Conservation (phyloP, 768 basidiomycete species). For the Floccularia luteovirens region DNA sequence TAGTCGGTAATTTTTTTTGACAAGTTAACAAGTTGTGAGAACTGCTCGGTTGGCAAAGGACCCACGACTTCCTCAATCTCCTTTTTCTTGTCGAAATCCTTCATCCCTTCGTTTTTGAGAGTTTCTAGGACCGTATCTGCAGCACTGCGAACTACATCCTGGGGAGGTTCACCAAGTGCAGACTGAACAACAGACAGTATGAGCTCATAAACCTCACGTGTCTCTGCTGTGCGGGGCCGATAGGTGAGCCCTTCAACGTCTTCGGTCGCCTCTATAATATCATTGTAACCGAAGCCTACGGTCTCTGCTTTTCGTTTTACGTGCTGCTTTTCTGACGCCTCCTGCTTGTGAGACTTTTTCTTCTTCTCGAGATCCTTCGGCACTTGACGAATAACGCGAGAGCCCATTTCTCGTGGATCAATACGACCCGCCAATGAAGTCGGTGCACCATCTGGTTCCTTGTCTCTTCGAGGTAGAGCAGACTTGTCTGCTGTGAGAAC, state of each 20-base stretch:
- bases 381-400: slow-evolving; percentile 72
- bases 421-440: slow-evolving; percentile 90
- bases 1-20: slow-evolving; percentile 97
- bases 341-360: slow-evolving; percentile 66
- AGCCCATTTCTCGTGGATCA: slow-evolving; percentile 88
- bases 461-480: slow-evolving; percentile 76
- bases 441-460: slow-evolving; percentile 95
- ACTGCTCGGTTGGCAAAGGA: slow-evolving; percentile 58
- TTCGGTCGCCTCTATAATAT: slow-evolving; percentile 92
- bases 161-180: slow-evolving; percentile 87
- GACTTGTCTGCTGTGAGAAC: slow-evolving; percentile 90
- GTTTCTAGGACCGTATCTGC: slow-evolving; percentile 88
- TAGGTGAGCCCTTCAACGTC: slow-evolving; percentile 91
- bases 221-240: slow-evolving; percentile 90
- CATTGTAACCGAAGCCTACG: slow-evolving; percentile 69
- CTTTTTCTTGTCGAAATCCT: slow-evolving; percentile 97
- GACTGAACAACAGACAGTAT: slow-evolving; percentile 80
- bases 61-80: slow-evolving; percentile 80
- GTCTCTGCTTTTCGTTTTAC: slow-evolving; percentile 56
- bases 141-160: slow-evolving; percentile 92
- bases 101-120: slow-evolving; percentile 81
- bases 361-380: slow-evolving; percentile 91
- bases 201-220: slow-evolving; percentile 89
- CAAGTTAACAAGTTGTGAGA: slow-evolving; percentile 75
- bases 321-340: slow-evolving; percentile 47